Evolutionary conservation across 1,139 yeast species (phyloP).

Genomic region (Blastobotrys raffinosifermentans): DNA sequence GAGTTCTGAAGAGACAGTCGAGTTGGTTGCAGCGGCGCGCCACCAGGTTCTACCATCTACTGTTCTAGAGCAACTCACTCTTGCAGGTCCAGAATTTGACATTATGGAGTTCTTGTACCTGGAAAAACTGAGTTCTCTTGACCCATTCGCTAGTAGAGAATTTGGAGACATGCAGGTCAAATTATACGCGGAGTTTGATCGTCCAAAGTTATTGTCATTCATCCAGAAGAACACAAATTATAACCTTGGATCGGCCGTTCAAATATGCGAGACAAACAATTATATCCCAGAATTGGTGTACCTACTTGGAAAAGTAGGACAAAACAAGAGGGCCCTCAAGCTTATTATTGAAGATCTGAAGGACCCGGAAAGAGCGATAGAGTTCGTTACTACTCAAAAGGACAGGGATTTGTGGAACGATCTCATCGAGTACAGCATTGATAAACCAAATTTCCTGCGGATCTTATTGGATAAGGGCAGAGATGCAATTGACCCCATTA

Average conservation of each 20-base stretch:
- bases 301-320: slow-evolving; percentile 78
- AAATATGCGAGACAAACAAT: slow-evolving; percentile 50
- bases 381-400: slow-evolving; percentile 67
- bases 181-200: slow-evolving; percentile 58
- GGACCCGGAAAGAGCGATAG: slow-evolving; percentile 77
- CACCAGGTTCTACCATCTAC: slow-evolving; percentile 55
- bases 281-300: slow-evolving; percentile 70
- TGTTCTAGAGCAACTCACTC: slow-evolving; percentile 45
- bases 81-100: slow-evolving; percentile 28
- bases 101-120: slow-evolving; percentile 56
- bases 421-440: slow-evolving; percentile 62
- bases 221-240: slow-evolving; percentile 51
- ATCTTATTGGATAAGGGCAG: slow-evolving; percentile 59
- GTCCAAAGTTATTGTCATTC: slow-evolving; percentile 49
- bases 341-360: slow-evolving; percentile 70
- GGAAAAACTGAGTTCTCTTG: slow-evolving; percentile 48
- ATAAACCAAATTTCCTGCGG: slow-evolving; percentile 66
- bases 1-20: slow-evolving; percentile 42
- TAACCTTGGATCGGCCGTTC: slow-evolving; percentile 62
- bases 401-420: slow-evolving; percentile 77
- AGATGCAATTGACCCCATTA: slow-evolving; percentile 61
- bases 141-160: slow-evolving; percentile 46
- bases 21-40: slow-evolving; percentile 55
- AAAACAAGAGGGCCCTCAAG: slow-evolving; percentile 64
- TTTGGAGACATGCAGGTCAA: slow-evolving; percentile 63